Evolutionary conservation across 1,284 basidiomycete genomes (phyloP).

Genomic region (Cryptococcus sp.): DNA sequence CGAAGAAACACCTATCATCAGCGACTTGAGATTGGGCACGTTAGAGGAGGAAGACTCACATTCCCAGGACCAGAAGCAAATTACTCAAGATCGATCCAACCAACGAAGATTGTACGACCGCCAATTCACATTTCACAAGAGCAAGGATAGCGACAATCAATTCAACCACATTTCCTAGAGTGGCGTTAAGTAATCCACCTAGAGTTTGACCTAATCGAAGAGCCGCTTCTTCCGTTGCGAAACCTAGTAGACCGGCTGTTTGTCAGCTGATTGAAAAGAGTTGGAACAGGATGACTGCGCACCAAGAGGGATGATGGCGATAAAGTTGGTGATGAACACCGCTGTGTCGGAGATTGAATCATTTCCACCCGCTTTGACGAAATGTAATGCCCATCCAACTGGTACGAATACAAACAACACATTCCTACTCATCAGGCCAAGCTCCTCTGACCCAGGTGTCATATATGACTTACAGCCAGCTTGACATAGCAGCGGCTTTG

Average conservation of each 20-base stretch:
- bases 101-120: conserved; percentile 53
- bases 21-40: neutral
- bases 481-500: conserved; percentile 40
- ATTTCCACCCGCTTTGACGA: conserved; percentile 38
- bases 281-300: conserved; percentile 5
- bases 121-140: conserved; percentile 46
- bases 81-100: conserved; percentile 63
- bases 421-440: conserved; percentile 28
- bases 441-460: neutral
- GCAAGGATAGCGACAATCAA: conserved; percentile 46
- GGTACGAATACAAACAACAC: conserved; percentile 51
- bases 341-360: conserved; percentile 41
- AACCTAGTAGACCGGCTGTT: conserved; percentile 69
- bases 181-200: conserved; percentile 80
- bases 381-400: conserved; percentile 49
- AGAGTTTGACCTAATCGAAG: conserved; percentile 69
- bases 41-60: conserved; percentile 57
- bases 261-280: too few relatives aligned
- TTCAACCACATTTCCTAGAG: conserved; percentile 59
- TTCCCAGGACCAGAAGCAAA: conserved; percentile 70
- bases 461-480: conserved; percentile 42
- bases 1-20: conserved; percentile 43
- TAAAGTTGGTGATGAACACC: conserved; percentile 44
- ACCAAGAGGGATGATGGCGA: conserved; percentile 50
- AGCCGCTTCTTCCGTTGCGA: conserved; percentile 82